These are phyloP conservation scores for Lentithecium fluviatile DNA, from an alignment of 495 filamentous ascomycete species.

Conservation along the genomic window DNA sequence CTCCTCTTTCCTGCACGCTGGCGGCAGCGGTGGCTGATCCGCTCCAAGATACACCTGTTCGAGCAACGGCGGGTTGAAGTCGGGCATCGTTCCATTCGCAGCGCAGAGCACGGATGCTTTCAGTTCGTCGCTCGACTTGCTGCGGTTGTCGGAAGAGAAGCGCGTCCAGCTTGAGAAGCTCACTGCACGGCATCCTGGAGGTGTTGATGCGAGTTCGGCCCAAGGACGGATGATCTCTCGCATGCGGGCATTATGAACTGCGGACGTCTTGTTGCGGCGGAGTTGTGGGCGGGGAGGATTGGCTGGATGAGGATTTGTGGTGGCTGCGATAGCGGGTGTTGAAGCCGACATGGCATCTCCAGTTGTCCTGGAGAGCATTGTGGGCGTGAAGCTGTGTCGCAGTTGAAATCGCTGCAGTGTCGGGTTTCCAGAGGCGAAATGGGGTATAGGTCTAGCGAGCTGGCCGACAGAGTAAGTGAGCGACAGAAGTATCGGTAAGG, in stretches of 20 bases:
- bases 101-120: conserved; percentile 10
- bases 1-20: not conserved
- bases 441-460: too few species aligned
- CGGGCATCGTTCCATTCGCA: not conserved
- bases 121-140: not conserved
- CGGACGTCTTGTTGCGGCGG: not conserved
- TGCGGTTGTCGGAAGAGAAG: not conserved
- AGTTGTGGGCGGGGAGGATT: too few species aligned
- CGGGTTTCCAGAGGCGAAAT: too few species aligned
- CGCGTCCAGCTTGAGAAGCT: conserved; percentile 5
- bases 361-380: too few species aligned
- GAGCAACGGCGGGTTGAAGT: conserved; percentile 10
- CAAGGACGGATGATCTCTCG: conserved; percentile 5
- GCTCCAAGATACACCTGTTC: conserved; percentile 13
- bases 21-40: not conserved
- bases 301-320: too few species aligned
- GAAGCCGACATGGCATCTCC: too few species aligned
- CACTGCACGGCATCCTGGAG: conserved; percentile 3
- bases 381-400: too few species aligned
- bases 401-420: too few species aligned
- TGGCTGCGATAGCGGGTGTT: too few species aligned
- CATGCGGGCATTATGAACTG: conserved; percentile 11
- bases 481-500: too few species aligned
- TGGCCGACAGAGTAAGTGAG: too few species aligned
- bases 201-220: not conserved